A percentile compares a stretch with the other conserved stretches of the same genome.
Conservation (phyloP, 2,329 filamentous ascomycete genomes). For the Calonectria ilicicola region DNA sequence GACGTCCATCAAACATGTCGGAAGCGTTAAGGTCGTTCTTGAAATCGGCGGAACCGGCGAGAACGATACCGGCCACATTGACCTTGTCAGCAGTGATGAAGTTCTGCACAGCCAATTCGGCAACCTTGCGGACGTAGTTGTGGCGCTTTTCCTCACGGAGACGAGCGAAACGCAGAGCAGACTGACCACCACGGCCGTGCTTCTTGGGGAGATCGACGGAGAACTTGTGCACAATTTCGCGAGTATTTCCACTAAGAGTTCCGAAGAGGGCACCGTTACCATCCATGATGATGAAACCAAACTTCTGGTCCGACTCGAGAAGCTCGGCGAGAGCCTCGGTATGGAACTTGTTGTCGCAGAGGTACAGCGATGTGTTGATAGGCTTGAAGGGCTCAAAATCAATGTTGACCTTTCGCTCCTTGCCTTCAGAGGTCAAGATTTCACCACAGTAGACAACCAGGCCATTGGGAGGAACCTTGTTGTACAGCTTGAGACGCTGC, state of each 20-base stretch:
- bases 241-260: slow-evolving; percentile 95
- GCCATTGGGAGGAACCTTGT: slow-evolving; percentile 97
- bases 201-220: slow-evolving; percentile 99
- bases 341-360: slow-evolving; percentile 99
- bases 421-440: slow-evolving; percentile 98
- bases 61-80: slow-evolving; percentile 94
- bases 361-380: slow-evolving; percentile 99
- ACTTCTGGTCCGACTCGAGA: slow-evolving; percentile 98
- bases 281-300: slow-evolving; percentile 99
- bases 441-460: slow-evolving; percentile 99
- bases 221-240: slow-evolving; percentile 98
- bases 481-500: slow-evolving; percentile 98
- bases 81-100: slow-evolving; percentile 99
- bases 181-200: slow-evolving; percentile 99
- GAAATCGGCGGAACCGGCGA: slow-evolving; percentile 98
- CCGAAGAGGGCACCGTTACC: slow-evolving; percentile 98
- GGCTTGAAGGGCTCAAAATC: slow-evolving; percentile 99
- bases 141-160: slow-evolving; percentile 99
- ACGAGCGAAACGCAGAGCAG: slow-evolving; percentile 98
- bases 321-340: slow-evolving; percentile 97
- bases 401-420: slow-evolving; percentile 99
- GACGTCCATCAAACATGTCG: slow-evolving; percentile 94
- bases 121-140: slow-evolving; percentile 99
- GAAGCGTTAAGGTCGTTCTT: slow-evolving; percentile 99
- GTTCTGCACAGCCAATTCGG: slow-evolving; percentile 97